These are phyloP conservation scores for Elongisporangium undulatum DNA, from an alignment of 352 stramenopile genomes.

Conservation along the genomic window DNA sequence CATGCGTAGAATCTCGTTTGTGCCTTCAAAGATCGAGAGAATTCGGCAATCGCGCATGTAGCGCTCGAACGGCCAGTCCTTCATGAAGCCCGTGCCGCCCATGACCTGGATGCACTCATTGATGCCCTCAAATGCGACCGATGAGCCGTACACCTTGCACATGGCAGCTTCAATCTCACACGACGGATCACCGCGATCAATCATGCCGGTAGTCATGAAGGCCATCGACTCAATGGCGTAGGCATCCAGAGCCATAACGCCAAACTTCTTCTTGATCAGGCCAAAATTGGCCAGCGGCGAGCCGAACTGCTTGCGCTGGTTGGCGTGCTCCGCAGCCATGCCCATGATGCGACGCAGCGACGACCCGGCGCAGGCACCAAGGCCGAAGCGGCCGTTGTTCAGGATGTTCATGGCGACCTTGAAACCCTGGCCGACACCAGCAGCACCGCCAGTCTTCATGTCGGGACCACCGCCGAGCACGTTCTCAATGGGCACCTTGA, in stretches of 20 bases:
- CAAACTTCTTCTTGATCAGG: slow-evolving; percentile 89
- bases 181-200: slow-evolving; percentile 79
- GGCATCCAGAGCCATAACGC: slow-evolving; percentile 66
- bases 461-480: slow-evolving; percentile 81
- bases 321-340: slow-evolving; percentile 67
- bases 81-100: slow-evolving; percentile 89
- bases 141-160: slow-evolving; percentile 88
- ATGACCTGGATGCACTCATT: slow-evolving; percentile 89
- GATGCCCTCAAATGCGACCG: slow-evolving; percentile 77
- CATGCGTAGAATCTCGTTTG: slow-evolving; percentile 89
- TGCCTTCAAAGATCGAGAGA: slow-evolving; percentile 90
- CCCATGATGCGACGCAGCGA: slow-evolving; percentile 68
- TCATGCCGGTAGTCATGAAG: slow-evolving; percentile 89
- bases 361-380: slow-evolving; percentile 68
- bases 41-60: slow-evolving; percentile 91
- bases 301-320: slow-evolving; percentile 81
- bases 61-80: slow-evolving; percentile 90
- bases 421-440: slow-evolving; percentile 86
- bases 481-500: slow-evolving; percentile 91
- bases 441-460: slow-evolving; percentile 59
- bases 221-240: slow-evolving; percentile 88
- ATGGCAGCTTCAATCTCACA: slow-evolving; percentile 87
- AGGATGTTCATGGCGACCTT: slow-evolving; percentile 92
- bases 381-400: slow-evolving; percentile 91
- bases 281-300: slow-evolving; percentile 68